These are phyloP conservation scores for Hirschfeldia incana DNA, from an alignment of 345 rosid species.

Conservation along the genomic window DNA sequence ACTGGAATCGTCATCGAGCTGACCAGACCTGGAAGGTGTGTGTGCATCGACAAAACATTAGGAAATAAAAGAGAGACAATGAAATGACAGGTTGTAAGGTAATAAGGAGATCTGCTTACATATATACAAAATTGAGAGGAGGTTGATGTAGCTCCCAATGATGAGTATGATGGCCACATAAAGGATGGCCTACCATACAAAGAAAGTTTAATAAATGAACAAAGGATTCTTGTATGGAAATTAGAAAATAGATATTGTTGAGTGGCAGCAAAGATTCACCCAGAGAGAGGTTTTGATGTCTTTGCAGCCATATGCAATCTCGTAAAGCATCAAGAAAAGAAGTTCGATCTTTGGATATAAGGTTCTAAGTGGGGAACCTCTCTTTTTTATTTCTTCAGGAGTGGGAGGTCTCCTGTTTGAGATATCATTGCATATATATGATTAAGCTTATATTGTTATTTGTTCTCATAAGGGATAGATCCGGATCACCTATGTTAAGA, in stretches of 20 bases:
- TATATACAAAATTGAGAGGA: slow-evolving; percentile 26
- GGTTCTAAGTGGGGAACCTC: slow-evolving; percentile 19
- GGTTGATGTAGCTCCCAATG: slow-evolving; percentile 24
- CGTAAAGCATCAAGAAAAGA: slow-evolving; percentile 4
- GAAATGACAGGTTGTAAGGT: neutral
- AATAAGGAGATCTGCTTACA: slow-evolving; percentile 13
- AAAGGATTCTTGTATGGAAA: slow-evolving; percentile 3
- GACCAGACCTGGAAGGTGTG: slow-evolving; percentile 21
- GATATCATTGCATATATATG: neutral
- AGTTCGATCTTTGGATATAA: slow-evolving; percentile 1
- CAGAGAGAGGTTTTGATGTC: slow-evolving; percentile 25
- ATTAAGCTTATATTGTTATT: neutral
- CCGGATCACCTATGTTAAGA: neutral
- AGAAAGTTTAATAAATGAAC: slow-evolving; percentile 5
- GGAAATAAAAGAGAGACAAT: neutral
- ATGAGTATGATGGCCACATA: slow-evolving; percentile 25
- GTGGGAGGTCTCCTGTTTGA: slow-evolving; percentile 28
- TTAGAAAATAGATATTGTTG: neutral
- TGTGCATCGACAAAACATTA: neutral
- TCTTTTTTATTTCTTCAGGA: slow-evolving; percentile 25
- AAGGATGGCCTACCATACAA: slow-evolving; percentile 20
- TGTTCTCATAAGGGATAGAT: neutral
- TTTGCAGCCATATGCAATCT: slow-evolving; percentile 19
- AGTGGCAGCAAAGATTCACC: slow-evolving; percentile 13
- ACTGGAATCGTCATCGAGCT: slow-evolving; percentile 25